Conservation (phyloP, 345 rosid genomes). For the Linum lewisii region DNA sequence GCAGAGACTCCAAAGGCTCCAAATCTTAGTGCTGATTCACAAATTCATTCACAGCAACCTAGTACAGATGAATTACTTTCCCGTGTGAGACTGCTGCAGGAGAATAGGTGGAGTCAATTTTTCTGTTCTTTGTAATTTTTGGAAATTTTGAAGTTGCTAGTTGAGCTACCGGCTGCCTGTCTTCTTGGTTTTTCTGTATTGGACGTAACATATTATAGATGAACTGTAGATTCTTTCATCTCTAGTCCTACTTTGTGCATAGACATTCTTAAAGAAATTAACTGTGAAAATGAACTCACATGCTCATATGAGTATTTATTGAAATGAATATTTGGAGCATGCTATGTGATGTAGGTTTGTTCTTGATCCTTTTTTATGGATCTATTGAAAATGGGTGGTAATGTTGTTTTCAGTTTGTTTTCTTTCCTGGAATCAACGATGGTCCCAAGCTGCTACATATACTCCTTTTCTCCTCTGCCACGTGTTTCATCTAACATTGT, state of each 20-base stretch:
- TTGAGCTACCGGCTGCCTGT: not conserved
- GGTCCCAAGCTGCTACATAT: not conserved
- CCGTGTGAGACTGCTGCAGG: conserved; percentile 62
- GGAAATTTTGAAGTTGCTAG: not conserved
- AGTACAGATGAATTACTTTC: conserved; percentile 55
- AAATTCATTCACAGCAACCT: conserved; percentile 55
- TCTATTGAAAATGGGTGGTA: not conserved
- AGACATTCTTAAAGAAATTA: not conserved
- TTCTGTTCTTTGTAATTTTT: not conserved
- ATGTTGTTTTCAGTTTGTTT: too few relatives aligned
- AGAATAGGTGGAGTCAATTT: conserved; percentile 41
- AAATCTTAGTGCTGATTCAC: conserved; percentile 20
- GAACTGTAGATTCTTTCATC: not conserved
- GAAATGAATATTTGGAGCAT: not conserved
- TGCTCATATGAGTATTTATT: not conserved
- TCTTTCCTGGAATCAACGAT: not conserved
- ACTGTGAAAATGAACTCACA: not conserved
- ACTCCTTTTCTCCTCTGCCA: not conserved
- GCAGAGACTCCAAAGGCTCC: conserved; percentile 53
- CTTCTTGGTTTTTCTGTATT: not conserved
- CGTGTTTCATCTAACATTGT: not conserved
- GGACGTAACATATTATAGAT: not conserved
- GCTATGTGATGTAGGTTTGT: not conserved
- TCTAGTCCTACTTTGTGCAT: not conserved
- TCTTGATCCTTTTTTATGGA: not conserved